These are phyloP conservation scores for Chaetoceros tenuissimus DNA, from an alignment of 108 stramenopile species.

Conservation along the genomic window DNA sequence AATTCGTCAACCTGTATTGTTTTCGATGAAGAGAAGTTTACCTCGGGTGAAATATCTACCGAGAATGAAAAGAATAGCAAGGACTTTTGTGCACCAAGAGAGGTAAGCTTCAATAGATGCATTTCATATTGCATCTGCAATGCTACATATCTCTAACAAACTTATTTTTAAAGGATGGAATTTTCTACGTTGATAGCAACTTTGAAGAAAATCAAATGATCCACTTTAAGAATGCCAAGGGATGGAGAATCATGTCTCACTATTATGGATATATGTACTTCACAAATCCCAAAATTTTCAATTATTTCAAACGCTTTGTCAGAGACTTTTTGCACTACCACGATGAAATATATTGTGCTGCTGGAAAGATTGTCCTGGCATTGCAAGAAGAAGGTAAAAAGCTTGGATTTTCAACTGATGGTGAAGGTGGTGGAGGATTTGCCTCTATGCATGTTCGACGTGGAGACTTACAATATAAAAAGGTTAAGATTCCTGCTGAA, in stretches of 20 bases:
- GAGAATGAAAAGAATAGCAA: constrained; percentile 6
- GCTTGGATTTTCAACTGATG: constrained; percentile 40
- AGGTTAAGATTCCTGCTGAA: constrained; percentile 58
- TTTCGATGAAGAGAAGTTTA: constrained; percentile 53
- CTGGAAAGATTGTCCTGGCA: constrained; percentile 67
- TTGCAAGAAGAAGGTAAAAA: constrained; percentile 47
- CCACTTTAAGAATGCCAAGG: constrained; percentile 59
- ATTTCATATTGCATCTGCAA: not conserved
- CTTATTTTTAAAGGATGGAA: constrained; percentile 5
- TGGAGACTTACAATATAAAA: constrained; percentile 84
- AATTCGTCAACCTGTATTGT: constrained; percentile 41
- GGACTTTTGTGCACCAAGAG: constrained; percentile 27
- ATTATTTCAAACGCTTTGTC: constrained; percentile 75
- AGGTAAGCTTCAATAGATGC: constrained; percentile 1
- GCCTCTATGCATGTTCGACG: constrained; percentile 79
- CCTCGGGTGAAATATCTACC: constrained; percentile 5
- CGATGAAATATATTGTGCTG: constrained; percentile 78
- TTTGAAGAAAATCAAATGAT: constrained; percentile 38
- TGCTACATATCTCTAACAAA: not conserved
- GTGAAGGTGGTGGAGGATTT: constrained; percentile 55
- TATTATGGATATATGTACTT: constrained; percentile 74
- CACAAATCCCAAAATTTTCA: constrained; percentile 51
- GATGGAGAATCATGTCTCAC: constrained; percentile 67
- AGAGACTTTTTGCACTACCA: constrained; percentile 75
- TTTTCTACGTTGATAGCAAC: constrained; percentile 25